Percentiles rank a stretch among this genome's conserved stretches.
These are phyloP conservation scores for Albizia julibrissin DNA, from an alignment of 306 rosid genomes.

Conservation along the genomic window DNA sequence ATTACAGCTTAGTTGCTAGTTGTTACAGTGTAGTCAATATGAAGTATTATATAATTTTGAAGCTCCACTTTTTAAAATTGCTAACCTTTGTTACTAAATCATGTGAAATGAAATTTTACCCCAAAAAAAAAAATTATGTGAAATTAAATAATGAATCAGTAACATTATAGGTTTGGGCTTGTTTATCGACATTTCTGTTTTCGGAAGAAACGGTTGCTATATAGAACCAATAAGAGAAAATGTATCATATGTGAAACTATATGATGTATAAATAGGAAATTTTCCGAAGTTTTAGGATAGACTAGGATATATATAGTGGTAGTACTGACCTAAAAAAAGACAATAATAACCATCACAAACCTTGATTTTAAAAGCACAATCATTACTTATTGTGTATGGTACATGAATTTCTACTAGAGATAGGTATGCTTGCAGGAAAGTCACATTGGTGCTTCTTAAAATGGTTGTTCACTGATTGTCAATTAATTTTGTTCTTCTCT, in stretches of 20 bases:
- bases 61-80: neutral
- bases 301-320: neutral
- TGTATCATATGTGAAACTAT: neutral
- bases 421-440: neutral
- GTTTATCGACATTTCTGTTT: conserved; percentile 12
- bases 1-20: neutral
- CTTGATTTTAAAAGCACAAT: neutral
- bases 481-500: conserved; percentile 25
- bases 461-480: neutral
- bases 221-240: neutral
- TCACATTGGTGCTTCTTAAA: neutral
- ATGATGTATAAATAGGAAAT: neutral
- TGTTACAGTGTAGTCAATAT: neutral
- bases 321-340: neutral
- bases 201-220: conserved; percentile 3
- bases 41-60: neutral
- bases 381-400: neutral
- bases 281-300: neutral
- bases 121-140: neutral
- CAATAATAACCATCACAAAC: neutral
- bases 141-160: conserved; percentile 16
- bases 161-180: conserved; percentile 5
- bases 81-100: neutral
- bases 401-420: neutral
- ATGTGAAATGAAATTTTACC: conserved; percentile 18